Evolutionary conservation across 2,329 filamentous ascomycete species (phyloP).

Genomic region (Pseudofabraea citricarpa): DNA sequence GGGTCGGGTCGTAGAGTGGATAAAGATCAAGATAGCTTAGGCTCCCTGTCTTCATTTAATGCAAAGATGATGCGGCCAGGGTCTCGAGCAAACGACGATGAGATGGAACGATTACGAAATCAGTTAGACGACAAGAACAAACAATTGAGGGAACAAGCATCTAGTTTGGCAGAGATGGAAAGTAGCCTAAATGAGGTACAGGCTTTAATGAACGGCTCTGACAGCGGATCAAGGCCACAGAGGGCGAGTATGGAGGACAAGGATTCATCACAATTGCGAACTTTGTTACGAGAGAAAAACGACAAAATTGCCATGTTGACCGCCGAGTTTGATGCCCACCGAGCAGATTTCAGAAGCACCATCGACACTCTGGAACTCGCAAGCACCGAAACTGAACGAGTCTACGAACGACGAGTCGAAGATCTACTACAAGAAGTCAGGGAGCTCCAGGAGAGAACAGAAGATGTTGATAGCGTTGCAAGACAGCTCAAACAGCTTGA

Average conservation of each 20-base stretch:
- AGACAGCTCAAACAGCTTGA: slow-evolving; percentile 91
- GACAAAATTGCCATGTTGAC: slow-evolving; percentile 93
- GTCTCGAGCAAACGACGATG: slow-evolving; percentile 47
- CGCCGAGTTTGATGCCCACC: slow-evolving; percentile 88
- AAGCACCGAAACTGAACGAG: slow-evolving; percentile 88
- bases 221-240: slow-evolving; percentile 41
- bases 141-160: slow-evolving; percentile 83
- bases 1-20: slow-evolving; percentile 45
- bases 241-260: slow-evolving; percentile 56
- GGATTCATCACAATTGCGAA: slow-evolving; percentile 71
- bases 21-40: slow-evolving; percentile 45
- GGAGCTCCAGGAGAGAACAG: slow-evolving; percentile 74
- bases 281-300: slow-evolving; percentile 88
- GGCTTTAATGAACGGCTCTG: slow-evolving; percentile 56
- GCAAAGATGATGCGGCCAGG: slow-evolving; percentile 45
- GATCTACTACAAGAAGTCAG: slow-evolving; percentile 78
- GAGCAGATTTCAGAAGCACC: slow-evolving; percentile 93
- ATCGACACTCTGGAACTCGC: slow-evolving; percentile 96
- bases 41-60: slow-evolving; percentile 50
- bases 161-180: slow-evolving; percentile 85
- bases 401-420: slow-evolving; percentile 91
- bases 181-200: slow-evolving; percentile 78
- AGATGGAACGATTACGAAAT: slow-evolving; percentile 66
- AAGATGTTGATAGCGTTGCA: slow-evolving; percentile 89
- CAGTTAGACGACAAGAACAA: slow-evolving; percentile 80